Conservation (phyloP, 768 basidiomycete species). For the Dioszegia aurantiaca region DNA sequence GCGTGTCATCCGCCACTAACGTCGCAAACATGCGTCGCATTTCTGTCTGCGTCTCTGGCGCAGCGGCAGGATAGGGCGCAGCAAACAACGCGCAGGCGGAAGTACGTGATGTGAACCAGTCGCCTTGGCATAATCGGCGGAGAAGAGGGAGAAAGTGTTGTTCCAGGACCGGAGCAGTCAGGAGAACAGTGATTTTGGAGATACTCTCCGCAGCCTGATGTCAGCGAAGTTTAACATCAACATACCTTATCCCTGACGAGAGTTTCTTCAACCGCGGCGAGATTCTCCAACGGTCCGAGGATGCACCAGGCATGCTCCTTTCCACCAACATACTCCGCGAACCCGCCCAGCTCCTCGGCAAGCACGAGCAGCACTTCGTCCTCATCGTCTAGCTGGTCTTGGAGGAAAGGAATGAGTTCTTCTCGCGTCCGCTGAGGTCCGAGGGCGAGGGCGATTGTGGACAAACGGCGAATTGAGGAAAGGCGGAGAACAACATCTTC, state of each 20-base stretch:
- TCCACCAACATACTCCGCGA: slow-evolving; percentile 93
- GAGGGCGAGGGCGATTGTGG: slow-evolving; percentile 94
- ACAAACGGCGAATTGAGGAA: slow-evolving; percentile 94
- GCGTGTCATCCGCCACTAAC: slow-evolving; percentile 89
- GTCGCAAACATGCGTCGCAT: slow-evolving; percentile 77
- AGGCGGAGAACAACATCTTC: slow-evolving; percentile 95
- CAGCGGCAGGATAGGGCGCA: slow-evolving; percentile 67
- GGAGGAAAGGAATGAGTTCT: slow-evolving; percentile 93
- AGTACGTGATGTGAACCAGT: slow-evolving; percentile 98
- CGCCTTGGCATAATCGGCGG: slow-evolving; percentile 81
- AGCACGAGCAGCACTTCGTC: slow-evolving; percentile 95
- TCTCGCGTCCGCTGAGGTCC: slow-evolving; percentile 92
- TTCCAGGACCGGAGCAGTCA: slow-evolving; percentile 78
- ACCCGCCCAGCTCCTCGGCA: slow-evolving; percentile 90
- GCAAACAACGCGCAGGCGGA: slow-evolving; percentile 92
- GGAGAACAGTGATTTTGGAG: slow-evolving; percentile 75
- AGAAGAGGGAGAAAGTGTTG: slow-evolving; percentile 87
- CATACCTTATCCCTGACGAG: slow-evolving; percentile 93
- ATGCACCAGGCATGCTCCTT: slow-evolving; percentile 78
- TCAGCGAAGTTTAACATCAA: slow-evolving; percentile 2
- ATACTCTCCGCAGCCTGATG: slow-evolving; percentile 92
- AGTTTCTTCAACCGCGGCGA: slow-evolving; percentile 96
- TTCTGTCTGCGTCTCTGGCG: slow-evolving; percentile 62
- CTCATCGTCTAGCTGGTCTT: slow-evolving; percentile 99
- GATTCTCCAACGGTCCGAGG: slow-evolving; percentile 86